Percentiles rank a stretch among this genome's conserved stretches.
Evolutionary conservation across 1,284 basidiomycete genomes (phyloP).

Genomic region (Filobasidium uniguttulatum): DNA sequence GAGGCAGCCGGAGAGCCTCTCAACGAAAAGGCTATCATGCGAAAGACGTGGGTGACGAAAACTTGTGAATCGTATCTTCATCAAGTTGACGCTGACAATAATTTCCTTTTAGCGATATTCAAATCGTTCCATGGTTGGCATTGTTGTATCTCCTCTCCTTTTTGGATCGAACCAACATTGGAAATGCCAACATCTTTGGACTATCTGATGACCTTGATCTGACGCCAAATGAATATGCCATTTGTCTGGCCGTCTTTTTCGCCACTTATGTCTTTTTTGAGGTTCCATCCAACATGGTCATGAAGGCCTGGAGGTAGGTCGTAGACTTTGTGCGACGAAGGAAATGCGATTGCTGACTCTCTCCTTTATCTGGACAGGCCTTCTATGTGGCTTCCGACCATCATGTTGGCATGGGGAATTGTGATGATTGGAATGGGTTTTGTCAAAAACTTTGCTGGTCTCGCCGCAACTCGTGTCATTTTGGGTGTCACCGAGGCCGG

Average conservation of each 20-base stretch:
- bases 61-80: not conserved
- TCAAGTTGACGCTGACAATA: too few species aligned
- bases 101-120: slow-evolving; percentile 15
- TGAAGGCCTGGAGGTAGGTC: slow-evolving; percentile 20
- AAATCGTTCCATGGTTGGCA: slow-evolving; percentile 23
- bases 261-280: slow-evolving; percentile 56
- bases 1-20: too few species aligned
- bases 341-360: not conserved
- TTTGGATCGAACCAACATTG: slow-evolving; percentile 61
- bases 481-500: slow-evolving; percentile 22
- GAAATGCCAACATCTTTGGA: slow-evolving; percentile 52
- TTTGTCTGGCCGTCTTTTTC: slow-evolving; percentile 38
- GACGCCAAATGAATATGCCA: slow-evolving; percentile 17
- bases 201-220: slow-evolving; percentile 21
- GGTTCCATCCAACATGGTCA: slow-evolving; percentile 51
- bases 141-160: slow-evolving; percentile 60
- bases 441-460: slow-evolving; percentile 30
- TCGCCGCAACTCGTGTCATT: slow-evolving; percentile 28
- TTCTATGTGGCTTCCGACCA: slow-evolving; percentile 24
- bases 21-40: slow-evolving; percentile 11
- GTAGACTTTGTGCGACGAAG: not conserved
- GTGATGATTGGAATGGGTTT: slow-evolving; percentile 37
- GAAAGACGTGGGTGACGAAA: slow-evolving; percentile 7
- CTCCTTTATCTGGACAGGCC: slow-evolving; percentile 10
- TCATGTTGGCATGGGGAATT: slow-evolving; percentile 34